Evolutionary conservation across 2,329 filamentous ascomycete species (phyloP), one percentile per base, ranked within the genome.

Genomic region (Phialophora expanda): DNA sequence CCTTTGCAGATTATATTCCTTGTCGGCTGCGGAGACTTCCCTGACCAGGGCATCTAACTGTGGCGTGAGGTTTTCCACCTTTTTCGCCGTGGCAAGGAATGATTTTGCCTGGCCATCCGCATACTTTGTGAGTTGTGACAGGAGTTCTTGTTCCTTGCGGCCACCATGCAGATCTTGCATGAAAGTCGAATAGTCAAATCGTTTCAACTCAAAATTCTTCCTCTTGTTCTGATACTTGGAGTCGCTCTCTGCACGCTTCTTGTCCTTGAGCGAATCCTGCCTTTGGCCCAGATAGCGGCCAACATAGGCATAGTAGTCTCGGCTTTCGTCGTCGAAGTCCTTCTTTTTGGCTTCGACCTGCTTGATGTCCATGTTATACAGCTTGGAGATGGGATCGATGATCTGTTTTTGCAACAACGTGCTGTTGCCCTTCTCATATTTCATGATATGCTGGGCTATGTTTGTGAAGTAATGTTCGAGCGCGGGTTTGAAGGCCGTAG

Each of bases 161-260:
- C 95, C 95, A 32, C 95, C 95, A 69, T 98, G 95, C n/a, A 99
- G 84, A 81, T 99, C 95, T 74, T 98, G 94, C 91, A 99, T 96
- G 75, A 98, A 99, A 14, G 92, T 97, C 2, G 94, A 98, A 77
- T 99, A 99, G 78, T 99, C 96, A 74, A 99, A 99, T 9, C 96
- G 89, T 81, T 96, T 97, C 64, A 99, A 85, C 81, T 99, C 95
- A 74, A 99, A 99, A 72, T 93, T 97, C 53, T 92, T 89, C 71
- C 93, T 87, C 81, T 98, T 98, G 54, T 86, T 88, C 77, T 98
- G 94, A 75, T 98, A 99, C 76, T 99, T 99, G 34, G 91, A 90
- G 77, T 99, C 95, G 73, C 93, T 97, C 73, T 97, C 93, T 48
- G 87, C 91, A 68, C 95, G 88, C 80, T 98, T 98, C 85, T 99